Evolutionary conservation across 495 filamentous ascomycete species (phyloP).

Genomic region (Xylaria telfairii): DNA sequence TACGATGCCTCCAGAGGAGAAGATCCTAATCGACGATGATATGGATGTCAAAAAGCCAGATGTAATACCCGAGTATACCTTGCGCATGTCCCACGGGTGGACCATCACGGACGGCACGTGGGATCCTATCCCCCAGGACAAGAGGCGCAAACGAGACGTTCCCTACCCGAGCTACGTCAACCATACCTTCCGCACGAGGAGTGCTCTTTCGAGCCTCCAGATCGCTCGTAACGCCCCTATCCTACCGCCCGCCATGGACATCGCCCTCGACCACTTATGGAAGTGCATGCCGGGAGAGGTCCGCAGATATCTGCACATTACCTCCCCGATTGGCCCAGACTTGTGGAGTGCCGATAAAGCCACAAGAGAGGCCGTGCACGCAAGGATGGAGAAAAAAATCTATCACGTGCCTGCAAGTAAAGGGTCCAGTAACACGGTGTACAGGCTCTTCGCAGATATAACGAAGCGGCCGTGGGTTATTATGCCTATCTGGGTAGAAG

Average conservation of each 20-base stretch:
- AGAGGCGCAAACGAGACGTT: conserved; percentile 31
- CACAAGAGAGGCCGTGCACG: conserved; percentile 13
- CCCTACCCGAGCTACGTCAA: conserved; percentile 29
- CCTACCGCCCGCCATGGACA: conserved; percentile 25
- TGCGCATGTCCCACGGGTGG: conserved; percentile 33
- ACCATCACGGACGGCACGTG: conserved; percentile 36
- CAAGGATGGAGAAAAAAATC: conserved; percentile 14
- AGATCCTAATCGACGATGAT: no score
- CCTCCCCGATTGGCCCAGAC: conserved; percentile 30
- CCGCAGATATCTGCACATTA: not conserved
- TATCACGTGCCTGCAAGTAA: not conserved
- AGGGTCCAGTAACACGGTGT: not conserved
- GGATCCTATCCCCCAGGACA: conserved; percentile 24
- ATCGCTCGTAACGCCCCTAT: conserved; percentile 32
- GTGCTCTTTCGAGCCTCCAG: conserved; percentile 37
- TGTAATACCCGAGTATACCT: conserved; percentile 3
- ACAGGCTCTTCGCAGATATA: conserved; percentile 19
- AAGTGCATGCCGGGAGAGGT: conserved; percentile 24
- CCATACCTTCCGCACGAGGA: conserved; percentile 17
- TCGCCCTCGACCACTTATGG: conserved; percentile 31
- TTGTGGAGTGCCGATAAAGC: conserved; percentile 29
- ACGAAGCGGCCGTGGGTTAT: conserved; percentile 31
- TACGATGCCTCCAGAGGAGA: no score
- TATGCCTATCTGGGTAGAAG: conserved; percentile 40
- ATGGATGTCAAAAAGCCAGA: not conserved